These are phyloP conservation scores for Fusarium pseudocircinatum DNA, from an alignment of 2,329 filamentous ascomycete species.

Conservation along the genomic window DNA sequence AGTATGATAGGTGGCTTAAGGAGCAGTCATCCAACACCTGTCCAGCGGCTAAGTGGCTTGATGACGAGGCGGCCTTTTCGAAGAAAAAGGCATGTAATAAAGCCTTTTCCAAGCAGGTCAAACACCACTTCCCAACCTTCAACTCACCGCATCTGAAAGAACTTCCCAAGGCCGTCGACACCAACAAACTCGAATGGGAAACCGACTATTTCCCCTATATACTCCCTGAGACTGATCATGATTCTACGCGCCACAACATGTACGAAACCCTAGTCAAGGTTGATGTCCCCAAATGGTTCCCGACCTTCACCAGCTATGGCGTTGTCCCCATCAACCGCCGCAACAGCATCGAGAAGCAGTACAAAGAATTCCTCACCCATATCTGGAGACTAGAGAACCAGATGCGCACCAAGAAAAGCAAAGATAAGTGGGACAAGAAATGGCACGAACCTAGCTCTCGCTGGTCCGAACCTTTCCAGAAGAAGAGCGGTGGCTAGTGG, in stretches of 20 bases:
- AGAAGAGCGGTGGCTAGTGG: constrained; percentile 41
- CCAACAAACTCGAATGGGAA: not conserved
- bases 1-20: constrained; percentile 11
- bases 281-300: constrained; percentile 35
- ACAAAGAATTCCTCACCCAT: constrained; percentile 29
- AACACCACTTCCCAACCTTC: not conserved
- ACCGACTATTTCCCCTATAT: not conserved
- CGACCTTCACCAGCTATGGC: constrained; percentile 14
- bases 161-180: not conserved
- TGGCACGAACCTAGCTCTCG: constrained; percentile 29
- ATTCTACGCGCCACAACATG: not conserved
- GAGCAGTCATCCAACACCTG: not conserved
- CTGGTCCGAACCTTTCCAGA: constrained; percentile 32
- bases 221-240: not conserved
- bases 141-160: not conserved
- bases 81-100: constrained; percentile 15
- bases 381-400: constrained; percentile 28
- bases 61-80: not conserved
- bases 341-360: constrained; percentile 9
- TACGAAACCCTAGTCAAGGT: not conserved
- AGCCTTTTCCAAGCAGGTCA: constrained; percentile 13
- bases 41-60: not conserved
- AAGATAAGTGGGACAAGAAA: constrained; percentile 32
- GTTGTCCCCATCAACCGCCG: constrained; percentile 18
- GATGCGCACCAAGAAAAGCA: not conserved